A percentile compares a stretch with the other conserved stretches of the same genome.
These are phyloP conservation scores for Pulveroboletus frians DNA, from an alignment of 768 basidiomycete genomes.

Conservation along the genomic window DNA sequence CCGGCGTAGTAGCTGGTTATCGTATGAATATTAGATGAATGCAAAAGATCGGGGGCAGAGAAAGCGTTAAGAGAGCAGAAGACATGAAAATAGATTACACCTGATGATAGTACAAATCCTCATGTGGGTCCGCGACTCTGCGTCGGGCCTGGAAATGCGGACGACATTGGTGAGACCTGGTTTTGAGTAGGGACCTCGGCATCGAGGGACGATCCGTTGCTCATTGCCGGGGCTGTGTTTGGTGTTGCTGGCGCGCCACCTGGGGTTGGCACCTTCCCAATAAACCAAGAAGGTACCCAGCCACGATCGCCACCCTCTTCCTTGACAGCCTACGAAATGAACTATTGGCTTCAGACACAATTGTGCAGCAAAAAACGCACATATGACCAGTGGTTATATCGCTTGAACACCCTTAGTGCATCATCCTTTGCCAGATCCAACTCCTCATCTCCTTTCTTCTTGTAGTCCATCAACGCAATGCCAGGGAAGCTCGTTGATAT, in stretches of 20 bases:
- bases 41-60: constrained; percentile 14
- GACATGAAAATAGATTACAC: constrained; percentile 22
- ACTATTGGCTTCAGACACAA: constrained; percentile 2
- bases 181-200: constrained; percentile 41
- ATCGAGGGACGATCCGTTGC: constrained; percentile 28
- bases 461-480: constrained; percentile 93
- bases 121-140: constrained; percentile 22
- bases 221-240: constrained; percentile 36
- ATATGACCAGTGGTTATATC: constrained; percentile 98
- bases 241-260: constrained; percentile 43
- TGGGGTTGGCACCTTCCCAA: constrained; percentile 69
- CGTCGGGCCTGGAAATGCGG: constrained; percentile 57
- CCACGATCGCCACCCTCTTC: constrained; percentile 91
- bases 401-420: constrained; percentile 86
- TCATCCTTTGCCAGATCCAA: constrained; percentile 87
- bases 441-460: constrained; percentile 90
- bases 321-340: constrained; percentile 69
- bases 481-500: constrained; percentile 98
- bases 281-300: constrained; percentile 98
- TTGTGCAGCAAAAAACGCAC: constrained; percentile 37
- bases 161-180: constrained; percentile 73
- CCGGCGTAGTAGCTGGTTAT: constrained; percentile 14
- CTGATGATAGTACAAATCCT: constrained; percentile 9
- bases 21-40: constrained; percentile 21
- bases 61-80: constrained; percentile 15